These are phyloP conservation scores for Trifolium repens DNA, from an alignment of 306 rosid species.

Conservation along the genomic window DNA sequence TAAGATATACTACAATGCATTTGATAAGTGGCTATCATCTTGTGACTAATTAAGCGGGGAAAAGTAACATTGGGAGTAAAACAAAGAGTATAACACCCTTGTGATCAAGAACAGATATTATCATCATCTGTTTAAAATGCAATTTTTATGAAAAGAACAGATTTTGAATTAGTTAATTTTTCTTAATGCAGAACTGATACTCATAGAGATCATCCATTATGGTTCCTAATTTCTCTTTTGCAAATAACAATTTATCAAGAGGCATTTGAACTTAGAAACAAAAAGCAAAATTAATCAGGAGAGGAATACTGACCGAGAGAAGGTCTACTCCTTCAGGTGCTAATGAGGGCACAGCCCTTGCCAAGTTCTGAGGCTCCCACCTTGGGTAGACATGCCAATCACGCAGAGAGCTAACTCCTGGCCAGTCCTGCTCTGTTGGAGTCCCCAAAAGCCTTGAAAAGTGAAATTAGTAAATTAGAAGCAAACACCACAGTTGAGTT, in stretches of 20 bases:
- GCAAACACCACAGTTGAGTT: slow-evolving; percentile 1
- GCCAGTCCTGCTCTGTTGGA: slow-evolving; percentile 85
- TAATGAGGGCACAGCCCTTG: slow-evolving; percentile 75
- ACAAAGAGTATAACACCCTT: slow-evolving; percentile 3
- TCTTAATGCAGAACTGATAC: slow-evolving; percentile 2
- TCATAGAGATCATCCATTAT: background rate
- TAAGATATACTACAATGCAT: slow-evolving; percentile 5
- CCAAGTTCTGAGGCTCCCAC: slow-evolving; percentile 77
- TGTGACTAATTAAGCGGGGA: slow-evolving; percentile 21
- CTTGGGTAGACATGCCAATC: slow-evolving; percentile 95
- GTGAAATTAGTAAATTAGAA: slow-evolving; percentile 23
- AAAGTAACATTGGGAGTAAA: slow-evolving; percentile 1
- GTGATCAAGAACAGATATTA: background rate
- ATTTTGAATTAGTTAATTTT: slow-evolving; percentile 1
- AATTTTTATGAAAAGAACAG: background rate
- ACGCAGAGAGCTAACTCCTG: slow-evolving; percentile 79
- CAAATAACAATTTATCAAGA: background rate
- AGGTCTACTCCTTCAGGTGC: slow-evolving; percentile 86
- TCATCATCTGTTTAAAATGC: background rate
- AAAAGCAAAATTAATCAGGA: slow-evolving; percentile 1
- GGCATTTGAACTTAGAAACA: background rate
- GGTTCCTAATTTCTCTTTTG: background rate
- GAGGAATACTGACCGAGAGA: slow-evolving; percentile 59
- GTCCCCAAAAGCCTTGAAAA: slow-evolving; percentile 78
- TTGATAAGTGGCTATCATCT: slow-evolving; percentile 1